Percentiles rank a stretch among this genome's conserved stretches.
Evolutionary conservation across 768 basidiomycete species (phyloP).

Genomic region (Leucosporidium scottii): DNA sequence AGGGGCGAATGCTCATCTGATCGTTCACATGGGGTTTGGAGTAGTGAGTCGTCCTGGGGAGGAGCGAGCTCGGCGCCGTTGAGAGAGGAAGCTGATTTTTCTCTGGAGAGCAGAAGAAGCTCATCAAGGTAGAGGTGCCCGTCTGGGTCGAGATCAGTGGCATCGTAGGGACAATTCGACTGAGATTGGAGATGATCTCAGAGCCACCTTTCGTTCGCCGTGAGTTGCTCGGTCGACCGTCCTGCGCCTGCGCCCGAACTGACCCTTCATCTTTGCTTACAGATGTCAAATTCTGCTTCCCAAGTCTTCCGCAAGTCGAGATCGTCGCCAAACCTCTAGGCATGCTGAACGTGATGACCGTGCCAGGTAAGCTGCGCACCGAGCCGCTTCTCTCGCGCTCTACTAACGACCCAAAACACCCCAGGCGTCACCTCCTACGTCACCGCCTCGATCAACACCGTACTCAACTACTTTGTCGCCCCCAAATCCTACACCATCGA

Average conservation of each 20-base stretch:
- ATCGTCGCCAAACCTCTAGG: not conserved
- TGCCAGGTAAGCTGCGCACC: not conserved
- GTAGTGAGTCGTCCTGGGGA: not conserved
- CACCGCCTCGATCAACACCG: not conserved
- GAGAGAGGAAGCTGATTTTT: too few species aligned
- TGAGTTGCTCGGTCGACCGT: too few species aligned
- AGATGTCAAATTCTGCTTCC: constrained; percentile 1
- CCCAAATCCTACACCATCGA: constrained; percentile 26
- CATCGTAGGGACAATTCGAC: constrained; percentile 1
- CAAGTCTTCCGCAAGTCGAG: not conserved
- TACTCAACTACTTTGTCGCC: constrained; percentile 14
- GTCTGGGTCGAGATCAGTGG: constrained; percentile 1
- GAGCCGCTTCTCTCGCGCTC: not conserved
- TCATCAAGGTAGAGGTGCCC: constrained; percentile 2
- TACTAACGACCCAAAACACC: too few species aligned
- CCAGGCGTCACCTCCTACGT: constrained; percentile 6
- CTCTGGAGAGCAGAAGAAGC: not conserved
- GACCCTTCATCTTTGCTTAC: too few species aligned
- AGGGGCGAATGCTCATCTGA: not conserved
- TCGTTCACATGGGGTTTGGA: constrained; percentile 3
- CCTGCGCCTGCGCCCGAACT: too few species aligned
- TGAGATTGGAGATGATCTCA: constrained; percentile 18
- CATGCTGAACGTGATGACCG: too few species aligned
- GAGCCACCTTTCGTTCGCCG: constrained; percentile 29
- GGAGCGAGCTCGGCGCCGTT: too few species aligned